Evolutionary conservation across 1,284 basidiomycete genomes (phyloP).

Genomic region (Puccinia polysora): DNA sequence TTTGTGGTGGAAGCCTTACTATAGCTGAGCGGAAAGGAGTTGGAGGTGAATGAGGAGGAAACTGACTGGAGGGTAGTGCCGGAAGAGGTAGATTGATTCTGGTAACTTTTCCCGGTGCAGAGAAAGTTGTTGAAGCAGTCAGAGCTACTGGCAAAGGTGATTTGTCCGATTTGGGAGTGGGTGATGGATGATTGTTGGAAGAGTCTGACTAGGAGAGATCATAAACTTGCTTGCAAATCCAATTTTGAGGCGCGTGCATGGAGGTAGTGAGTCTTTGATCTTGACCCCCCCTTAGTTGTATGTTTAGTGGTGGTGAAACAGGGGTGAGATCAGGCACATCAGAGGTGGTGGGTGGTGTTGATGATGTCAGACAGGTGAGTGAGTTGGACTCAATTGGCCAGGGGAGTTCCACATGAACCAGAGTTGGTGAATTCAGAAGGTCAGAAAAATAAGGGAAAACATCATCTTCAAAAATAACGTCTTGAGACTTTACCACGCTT

Average conservation of each 20-base stretch:
- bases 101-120: background rate
- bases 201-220: background rate
- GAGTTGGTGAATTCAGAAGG: background rate
- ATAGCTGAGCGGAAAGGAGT: background rate
- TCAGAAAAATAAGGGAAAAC: background rate
- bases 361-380: too few relatives aligned
- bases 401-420: background rate
- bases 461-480: constrained; percentile 12
- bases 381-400: background rate
- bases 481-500: background rate
- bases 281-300: too few relatives aligned
- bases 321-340: too few relatives aligned
- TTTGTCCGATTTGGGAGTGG: background rate
- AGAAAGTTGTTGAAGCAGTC: background rate
- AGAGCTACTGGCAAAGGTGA: background rate
- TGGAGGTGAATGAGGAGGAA: too few relatives aligned
- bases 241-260: background rate
- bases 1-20: background rate
- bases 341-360: too few relatives aligned
- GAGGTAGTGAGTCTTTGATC: background rate
- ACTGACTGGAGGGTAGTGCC: too few relatives aligned
- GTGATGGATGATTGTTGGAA: background rate
- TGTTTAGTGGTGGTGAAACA: too few relatives aligned
- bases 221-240: background rate
- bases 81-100: background rate